phyloP scores from a whole-genome alignment of 257 asterid species.

The Nicotiana sylvestris region DNA sequence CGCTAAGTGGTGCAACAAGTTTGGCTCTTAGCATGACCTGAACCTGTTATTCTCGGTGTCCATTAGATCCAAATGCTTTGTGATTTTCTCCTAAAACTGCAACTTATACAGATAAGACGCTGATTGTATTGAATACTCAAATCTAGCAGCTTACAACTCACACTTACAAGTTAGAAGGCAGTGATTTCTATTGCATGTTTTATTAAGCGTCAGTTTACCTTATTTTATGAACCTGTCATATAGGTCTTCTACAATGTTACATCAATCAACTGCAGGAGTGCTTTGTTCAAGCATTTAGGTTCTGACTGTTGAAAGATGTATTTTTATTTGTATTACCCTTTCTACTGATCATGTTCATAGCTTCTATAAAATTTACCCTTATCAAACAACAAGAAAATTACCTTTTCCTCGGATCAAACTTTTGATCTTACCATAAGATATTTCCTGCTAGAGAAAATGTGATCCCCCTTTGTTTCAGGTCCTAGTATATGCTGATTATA shows the following conservation, averaged over 20 bases:
- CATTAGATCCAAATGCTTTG: neutral
- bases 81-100: neutral
- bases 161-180: neutral
- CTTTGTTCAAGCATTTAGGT: neutral
- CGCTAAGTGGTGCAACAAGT: neutral
- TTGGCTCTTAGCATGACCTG: neutral
- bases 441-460: neutral
- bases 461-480: neutral
- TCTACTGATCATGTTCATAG: too few relatives aligned
- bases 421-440: neutral
- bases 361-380: too few relatives aligned
- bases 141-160: neutral
- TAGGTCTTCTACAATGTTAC: neutral
- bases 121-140: neutral
- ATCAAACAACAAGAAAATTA: too few relatives aligned
- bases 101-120: neutral
- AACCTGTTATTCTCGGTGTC: neutral
- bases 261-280: neutral
- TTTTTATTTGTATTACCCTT: too few relatives aligned
- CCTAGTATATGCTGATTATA: neutral
- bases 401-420: neutral
- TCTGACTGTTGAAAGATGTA: too few relatives aligned
- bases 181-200: neutral
- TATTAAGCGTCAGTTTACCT: neutral
- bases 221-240: neutral